These are phyloP conservation scores for Stentor coeruleus DNA, from an alignment of 73 alveolate species.

Conservation along the genomic window DNA sequence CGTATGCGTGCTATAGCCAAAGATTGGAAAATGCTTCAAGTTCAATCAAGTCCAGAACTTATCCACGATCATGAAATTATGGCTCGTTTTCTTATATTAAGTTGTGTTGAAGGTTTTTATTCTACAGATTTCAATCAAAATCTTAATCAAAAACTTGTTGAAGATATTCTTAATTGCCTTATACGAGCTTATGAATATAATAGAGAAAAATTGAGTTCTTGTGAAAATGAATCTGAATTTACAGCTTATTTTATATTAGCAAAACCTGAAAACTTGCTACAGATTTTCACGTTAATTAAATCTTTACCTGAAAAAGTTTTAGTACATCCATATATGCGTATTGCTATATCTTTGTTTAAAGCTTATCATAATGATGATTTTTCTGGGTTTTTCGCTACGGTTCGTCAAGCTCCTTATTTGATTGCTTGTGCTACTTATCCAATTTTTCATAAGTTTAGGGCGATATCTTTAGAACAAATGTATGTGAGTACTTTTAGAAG, in stretches of 20 bases:
- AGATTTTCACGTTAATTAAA: background rate
- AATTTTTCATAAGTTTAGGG: background rate
- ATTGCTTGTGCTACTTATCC: constrained; percentile 11
- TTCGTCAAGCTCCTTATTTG: constrained; percentile 2
- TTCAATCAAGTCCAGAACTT: background rate
- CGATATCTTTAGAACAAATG: background rate
- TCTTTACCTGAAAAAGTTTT: background rate
- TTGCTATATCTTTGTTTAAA: background rate
- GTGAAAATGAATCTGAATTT: constrained; percentile 18
- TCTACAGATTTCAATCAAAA: background rate
- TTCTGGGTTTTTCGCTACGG: background rate
- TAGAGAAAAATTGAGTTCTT: background rate
- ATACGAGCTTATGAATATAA: constrained; percentile 4
- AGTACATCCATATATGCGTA: background rate
- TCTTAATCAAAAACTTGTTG: background rate
- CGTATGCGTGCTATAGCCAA: constrained; percentile 4
- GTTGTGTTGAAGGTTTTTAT: constrained; percentile 14
- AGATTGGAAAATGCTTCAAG: background rate
- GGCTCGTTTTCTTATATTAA: background rate
- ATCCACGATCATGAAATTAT: background rate
- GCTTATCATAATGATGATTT: background rate
- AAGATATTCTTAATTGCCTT: constrained; percentile 1
- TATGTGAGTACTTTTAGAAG: background rate
- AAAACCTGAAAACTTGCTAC: background rate
- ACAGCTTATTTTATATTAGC: background rate